Conservation (phyloP, 2,329 filamentous ascomycete genomes). For the Hypocreales sp. region DNA sequence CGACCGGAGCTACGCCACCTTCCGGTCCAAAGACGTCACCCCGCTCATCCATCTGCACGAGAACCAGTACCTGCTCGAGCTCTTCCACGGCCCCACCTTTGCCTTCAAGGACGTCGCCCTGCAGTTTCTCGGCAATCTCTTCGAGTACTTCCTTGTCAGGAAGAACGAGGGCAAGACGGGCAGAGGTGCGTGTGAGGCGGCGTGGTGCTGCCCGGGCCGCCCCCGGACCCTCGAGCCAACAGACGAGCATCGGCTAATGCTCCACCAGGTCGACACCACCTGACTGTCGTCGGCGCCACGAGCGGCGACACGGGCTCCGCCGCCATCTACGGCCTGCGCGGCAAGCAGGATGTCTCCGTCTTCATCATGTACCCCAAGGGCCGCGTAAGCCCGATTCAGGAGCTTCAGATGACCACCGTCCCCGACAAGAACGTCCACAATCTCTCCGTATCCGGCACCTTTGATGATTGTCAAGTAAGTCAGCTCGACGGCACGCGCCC, state of each 20-base stretch:
- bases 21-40: slow-evolving; percentile 63
- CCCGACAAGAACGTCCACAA: slow-evolving; percentile 88
- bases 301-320: slow-evolving; percentile 85
- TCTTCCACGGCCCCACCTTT: slow-evolving; percentile 93
- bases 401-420: slow-evolving; percentile 94
- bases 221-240: too few species aligned
- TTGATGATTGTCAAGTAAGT: slow-evolving; percentile 80
- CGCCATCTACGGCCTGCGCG: slow-evolving; percentile 85
- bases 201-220: too few species aligned
- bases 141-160: slow-evolving; percentile 70
- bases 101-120: slow-evolving; percentile 95
- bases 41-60: slow-evolving; percentile 62
- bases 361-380: slow-evolving; percentile 91
- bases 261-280: slow-evolving; percentile 50
- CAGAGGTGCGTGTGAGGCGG: slow-evolving; percentile 28
- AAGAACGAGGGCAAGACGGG: slow-evolving; percentile 56
- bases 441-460: slow-evolving; percentile 74
- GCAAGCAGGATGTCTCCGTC: slow-evolving; percentile 93
- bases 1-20: slow-evolving; percentile 73
- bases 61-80: slow-evolving; percentile 74
- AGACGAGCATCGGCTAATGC: too few species aligned
- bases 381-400: slow-evolving; percentile 80
- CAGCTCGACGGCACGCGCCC: slow-evolving; percentile 70
- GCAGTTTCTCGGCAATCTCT: slow-evolving; percentile 92
- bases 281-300: slow-evolving; percentile 77